Conservation (phyloP, 1,284 basidiomycete genomes). For the Cerioporus squamosus region DNA sequence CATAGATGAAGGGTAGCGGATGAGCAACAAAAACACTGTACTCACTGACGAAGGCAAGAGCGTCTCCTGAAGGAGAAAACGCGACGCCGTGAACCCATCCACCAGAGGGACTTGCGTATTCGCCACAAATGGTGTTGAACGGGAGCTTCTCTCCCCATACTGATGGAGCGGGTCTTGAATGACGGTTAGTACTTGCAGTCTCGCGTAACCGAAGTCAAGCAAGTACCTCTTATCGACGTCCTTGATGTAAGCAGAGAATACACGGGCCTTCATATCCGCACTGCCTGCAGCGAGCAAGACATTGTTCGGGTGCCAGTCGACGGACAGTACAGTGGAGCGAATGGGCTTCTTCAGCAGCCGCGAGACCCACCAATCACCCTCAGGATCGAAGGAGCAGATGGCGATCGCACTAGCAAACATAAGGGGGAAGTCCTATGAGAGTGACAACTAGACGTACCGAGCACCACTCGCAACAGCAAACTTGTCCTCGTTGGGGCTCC, state of each 20-base stretch:
- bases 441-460: slow-evolving; percentile 54
- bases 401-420: slow-evolving; percentile 75
- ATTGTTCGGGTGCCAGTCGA: slow-evolving; percentile 98
- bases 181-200: background rate
- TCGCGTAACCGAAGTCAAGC: background rate
- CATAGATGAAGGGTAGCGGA: background rate
- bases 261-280: slow-evolving; percentile 94
- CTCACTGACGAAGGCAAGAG: slow-evolving; percentile 90
- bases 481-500: slow-evolving; percentile 98
- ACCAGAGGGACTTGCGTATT: slow-evolving; percentile 86
- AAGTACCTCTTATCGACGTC: slow-evolving; percentile 91
- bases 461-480: slow-evolving; percentile 99
- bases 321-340: slow-evolving; percentile 78
- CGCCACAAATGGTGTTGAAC: slow-evolving; percentile 97
- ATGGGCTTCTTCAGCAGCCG: slow-evolving; percentile 96
- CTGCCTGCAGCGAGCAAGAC: slow-evolving; percentile 92
- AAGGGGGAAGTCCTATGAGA: background rate
- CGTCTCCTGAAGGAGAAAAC: slow-evolving; percentile 95
- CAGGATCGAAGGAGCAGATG: slow-evolving; percentile 93
- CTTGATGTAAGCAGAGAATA: slow-evolving; percentile 95
- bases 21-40: slow-evolving; percentile 17
- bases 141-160: slow-evolving; percentile 98
- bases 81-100: slow-evolving; percentile 98
- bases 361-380: slow-evolving; percentile 99
- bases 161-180: slow-evolving; percentile 79